These are phyloP conservation scores for Thelonectria rubi DNA, from an alignment of 2,329 filamentous ascomycete species.

Conservation along the genomic window DNA sequence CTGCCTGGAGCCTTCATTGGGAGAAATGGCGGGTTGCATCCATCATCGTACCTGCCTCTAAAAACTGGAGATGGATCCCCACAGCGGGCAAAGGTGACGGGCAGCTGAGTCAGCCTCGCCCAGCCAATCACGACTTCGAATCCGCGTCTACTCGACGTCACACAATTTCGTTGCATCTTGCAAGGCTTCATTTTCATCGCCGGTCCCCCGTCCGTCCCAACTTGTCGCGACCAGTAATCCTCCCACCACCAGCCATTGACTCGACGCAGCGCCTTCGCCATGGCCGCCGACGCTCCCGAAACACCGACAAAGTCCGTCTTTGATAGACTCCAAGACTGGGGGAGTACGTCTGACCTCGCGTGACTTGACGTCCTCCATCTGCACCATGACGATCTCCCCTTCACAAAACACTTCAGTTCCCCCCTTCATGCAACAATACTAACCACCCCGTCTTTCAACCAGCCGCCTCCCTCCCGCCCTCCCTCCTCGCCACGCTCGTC, in stretches of 20 bases:
- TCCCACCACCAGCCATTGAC: slow-evolving; percentile 27
- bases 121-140: neutral
- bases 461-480: slow-evolving; percentile 65
- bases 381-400: slow-evolving; percentile 1
- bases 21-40: no score
- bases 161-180: neutral
- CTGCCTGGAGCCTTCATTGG: neutral
- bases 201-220: neutral
- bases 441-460: no score
- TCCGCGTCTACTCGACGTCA: slow-evolving; percentile 8
- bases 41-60: no score
- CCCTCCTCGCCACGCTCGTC: slow-evolving; percentile 65
- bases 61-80: no score
- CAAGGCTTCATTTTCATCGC: neutral
- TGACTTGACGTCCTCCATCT: neutral
- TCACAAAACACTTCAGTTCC: no score
- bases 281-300: slow-evolving; percentile 42
- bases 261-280: slow-evolving; percentile 28
- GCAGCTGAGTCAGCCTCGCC: neutral
- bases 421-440: no score
- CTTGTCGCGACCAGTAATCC: slow-evolving; percentile 1
- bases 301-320: slow-evolving; percentile 46
- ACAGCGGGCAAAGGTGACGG: no score
- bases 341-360: slow-evolving; percentile 53
- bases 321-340: slow-evolving; percentile 56